These are phyloP conservation scores for Tylopilus sp. DNA, from an alignment of 768 basidiomycete species.

Conservation along the genomic window DNA sequence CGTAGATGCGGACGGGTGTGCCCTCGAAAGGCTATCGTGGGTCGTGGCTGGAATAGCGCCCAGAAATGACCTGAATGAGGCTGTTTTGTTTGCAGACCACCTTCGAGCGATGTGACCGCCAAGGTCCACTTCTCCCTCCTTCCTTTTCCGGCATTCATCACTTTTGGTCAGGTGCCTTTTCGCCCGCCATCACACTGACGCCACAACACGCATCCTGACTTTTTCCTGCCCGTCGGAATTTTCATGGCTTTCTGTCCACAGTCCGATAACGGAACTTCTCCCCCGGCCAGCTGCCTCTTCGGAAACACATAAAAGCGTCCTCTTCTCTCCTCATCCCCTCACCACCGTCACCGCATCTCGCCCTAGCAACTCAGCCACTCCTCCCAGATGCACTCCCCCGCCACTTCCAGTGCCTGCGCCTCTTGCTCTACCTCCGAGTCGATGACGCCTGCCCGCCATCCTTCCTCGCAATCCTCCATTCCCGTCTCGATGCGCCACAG, in stretches of 20 bases:
- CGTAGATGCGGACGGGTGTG: slow-evolving; percentile 25
- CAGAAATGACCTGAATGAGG: slow-evolving; percentile 21
- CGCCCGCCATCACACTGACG: slow-evolving; percentile 35
- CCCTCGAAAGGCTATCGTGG: slow-evolving; percentile 36
- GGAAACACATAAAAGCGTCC: slow-evolving; percentile 28
- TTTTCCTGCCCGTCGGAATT: slow-evolving; percentile 28
- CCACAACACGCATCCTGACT: slow-evolving; percentile 35
- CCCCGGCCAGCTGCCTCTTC: slow-evolving; percentile 25
- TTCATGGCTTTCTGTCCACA: slow-evolving; percentile 32
- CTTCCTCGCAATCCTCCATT: slow-evolving; percentile 8
- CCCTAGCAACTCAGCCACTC: background rate
- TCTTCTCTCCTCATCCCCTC: background rate
- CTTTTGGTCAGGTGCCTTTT: slow-evolving; percentile 30
- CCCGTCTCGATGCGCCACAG: slow-evolving; percentile 24
- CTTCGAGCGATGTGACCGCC: slow-evolving; percentile 34
- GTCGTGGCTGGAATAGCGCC: slow-evolving; percentile 22
- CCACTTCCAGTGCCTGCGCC: slow-evolving; percentile 12
- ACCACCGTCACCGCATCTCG: background rate
- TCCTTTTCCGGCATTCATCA: slow-evolving; percentile 21
- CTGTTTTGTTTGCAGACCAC: slow-evolving; percentile 13
- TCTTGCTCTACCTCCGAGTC: slow-evolving; percentile 8
- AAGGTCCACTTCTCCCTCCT: slow-evolving; percentile 18
- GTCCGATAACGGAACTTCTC: slow-evolving; percentile 37
- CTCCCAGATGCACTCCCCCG: slow-evolving; percentile 20
- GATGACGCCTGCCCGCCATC: background rate